Evolutionary conservation across 2,329 filamentous ascomycete genomes (phyloP).

Genomic region (Metarhizium rileyi): DNA sequence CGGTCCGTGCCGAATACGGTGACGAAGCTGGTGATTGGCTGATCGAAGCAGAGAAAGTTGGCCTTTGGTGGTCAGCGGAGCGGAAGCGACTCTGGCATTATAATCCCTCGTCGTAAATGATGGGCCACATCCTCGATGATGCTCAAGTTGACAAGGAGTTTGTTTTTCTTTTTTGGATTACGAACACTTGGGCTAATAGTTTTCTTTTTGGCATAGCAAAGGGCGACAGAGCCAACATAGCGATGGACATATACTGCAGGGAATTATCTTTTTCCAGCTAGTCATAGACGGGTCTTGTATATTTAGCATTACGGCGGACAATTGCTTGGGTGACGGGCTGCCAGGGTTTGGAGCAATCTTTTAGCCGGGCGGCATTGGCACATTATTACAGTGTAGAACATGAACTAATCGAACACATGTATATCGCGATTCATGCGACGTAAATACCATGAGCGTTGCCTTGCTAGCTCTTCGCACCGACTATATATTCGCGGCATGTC

Average conservation of each 20-base stretch:
- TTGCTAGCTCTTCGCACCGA: too few relatives aligned
- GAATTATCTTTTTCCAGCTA: background rate
- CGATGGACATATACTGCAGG: background rate
- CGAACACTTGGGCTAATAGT: background rate
- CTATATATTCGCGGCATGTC: too few relatives aligned
- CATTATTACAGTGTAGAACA: too few relatives aligned
- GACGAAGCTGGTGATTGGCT: conserved; percentile 17
- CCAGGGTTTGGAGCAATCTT: too few relatives aligned
- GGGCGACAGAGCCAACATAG: background rate
- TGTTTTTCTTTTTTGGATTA: background rate
- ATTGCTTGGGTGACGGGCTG: background rate
- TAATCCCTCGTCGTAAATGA: background rate
- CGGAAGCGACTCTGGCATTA: conserved; percentile 10
- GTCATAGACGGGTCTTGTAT: background rate
- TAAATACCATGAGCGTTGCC: too few relatives aligned
- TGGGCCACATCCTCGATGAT: background rate
- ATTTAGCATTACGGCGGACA: background rate
- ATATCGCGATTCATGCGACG: too few relatives aligned
- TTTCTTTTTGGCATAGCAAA: background rate
- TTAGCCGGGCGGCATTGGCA: too few relatives aligned
- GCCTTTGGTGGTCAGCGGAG: conserved; percentile 21
- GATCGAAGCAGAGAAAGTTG: conserved; percentile 20
- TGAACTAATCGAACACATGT: too few relatives aligned
- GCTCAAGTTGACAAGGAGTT: too few relatives aligned
- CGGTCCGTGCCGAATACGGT: conserved; percentile 10